These are phyloP conservation scores for Sporormia fimetaria DNA, from an alignment of 495 filamentous ascomycete species.

Conservation along the genomic window DNA sequence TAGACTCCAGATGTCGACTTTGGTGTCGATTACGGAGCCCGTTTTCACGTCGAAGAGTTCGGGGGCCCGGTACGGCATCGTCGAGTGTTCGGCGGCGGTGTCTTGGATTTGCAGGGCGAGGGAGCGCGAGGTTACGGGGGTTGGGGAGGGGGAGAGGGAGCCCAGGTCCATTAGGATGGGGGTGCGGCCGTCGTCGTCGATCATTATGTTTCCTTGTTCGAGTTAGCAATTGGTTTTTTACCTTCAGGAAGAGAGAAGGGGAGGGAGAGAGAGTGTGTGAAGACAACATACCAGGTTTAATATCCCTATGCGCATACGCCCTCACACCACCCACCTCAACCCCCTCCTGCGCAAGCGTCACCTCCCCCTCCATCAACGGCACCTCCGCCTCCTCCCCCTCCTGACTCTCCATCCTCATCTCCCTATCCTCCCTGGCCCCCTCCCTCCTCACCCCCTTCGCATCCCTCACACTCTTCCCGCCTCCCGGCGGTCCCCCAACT, in stretches of 20 bases:
- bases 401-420: constrained; percentile 42
- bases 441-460: constrained; percentile 49
- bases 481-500: constrained; percentile 46
- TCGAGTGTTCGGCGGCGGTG: constrained; percentile 86
- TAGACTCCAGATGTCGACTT: constrained; percentile 95
- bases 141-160: constrained; percentile 76
- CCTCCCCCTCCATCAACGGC: constrained; percentile 75
- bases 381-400: constrained; percentile 63
- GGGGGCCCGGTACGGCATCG: constrained; percentile 95
- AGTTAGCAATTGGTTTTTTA: constrained; percentile 17
- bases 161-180: constrained; percentile 99
- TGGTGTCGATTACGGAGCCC: constrained; percentile 82
- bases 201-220: constrained; percentile 82
- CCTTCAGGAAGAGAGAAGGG: background rate
- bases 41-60: constrained; percentile 98
- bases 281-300: constrained; percentile 85
- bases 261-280: no score
- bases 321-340: constrained; percentile 57
- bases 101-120: constrained; percentile 88
- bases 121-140: constrained; percentile 85
- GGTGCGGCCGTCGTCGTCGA: constrained; percentile 68
- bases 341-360: constrained; percentile 59
- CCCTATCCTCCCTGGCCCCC: constrained; percentile 50
- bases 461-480: constrained; percentile 42
- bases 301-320: constrained; percentile 91